Base-by-base conservation (phyloP, 2,329 filamentous ascomycete genomes). In the Ophiostoma ips region DNA sequence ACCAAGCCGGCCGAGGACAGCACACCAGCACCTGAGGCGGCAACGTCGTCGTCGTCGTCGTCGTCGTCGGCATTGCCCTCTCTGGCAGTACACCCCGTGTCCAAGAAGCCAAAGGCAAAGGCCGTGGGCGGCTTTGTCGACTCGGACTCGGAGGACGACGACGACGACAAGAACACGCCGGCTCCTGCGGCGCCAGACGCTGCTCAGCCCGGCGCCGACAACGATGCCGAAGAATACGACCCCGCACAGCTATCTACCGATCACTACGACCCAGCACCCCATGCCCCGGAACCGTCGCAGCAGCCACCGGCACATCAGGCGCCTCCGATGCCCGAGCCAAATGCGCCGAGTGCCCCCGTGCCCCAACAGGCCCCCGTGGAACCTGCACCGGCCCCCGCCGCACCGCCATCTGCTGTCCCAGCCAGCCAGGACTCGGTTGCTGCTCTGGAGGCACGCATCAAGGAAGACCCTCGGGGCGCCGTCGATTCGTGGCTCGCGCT, bases 391-490 rank as follows among this genome's bases (percentile, higher is more conserved):
- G 33, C 36, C 16, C 15, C 34, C 11, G 18, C 43, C 8, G 24
- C 36, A 13, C n/a, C 24, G 5, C 43, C 21, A 5, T 38, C 12
- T 8, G 13, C 21, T 47, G 19, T 30, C 24, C 40, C 40, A 18
- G n/a, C 19, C 48, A 79, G 83, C 50, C 77, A 83, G 67, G 84
- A 94, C 66, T 77, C 77, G 56, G 74, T 90, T 58, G 81, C 83
- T 52, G 77, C 89, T 52, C 73, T 96, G 61, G 90, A 98, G 70
- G 86, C 92, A 64, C 82, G 90, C 61, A 84, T 96, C 64, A 83
- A 84, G 63, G 86, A 95, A 61, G 92, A 98, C 62, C 86, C 90
- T 15, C 84, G 87, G 59, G 92, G 90, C 61, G 89, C 95, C 59
- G 79, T 92, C 66, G 85, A 92, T 63, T 87, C 90, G 31, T 98